A percentile compares a stretch with the other conserved stretches of the same genome.
phyloP scores from a whole-genome alignment of 305 asterid species.

The Withania somnifera region DNA sequence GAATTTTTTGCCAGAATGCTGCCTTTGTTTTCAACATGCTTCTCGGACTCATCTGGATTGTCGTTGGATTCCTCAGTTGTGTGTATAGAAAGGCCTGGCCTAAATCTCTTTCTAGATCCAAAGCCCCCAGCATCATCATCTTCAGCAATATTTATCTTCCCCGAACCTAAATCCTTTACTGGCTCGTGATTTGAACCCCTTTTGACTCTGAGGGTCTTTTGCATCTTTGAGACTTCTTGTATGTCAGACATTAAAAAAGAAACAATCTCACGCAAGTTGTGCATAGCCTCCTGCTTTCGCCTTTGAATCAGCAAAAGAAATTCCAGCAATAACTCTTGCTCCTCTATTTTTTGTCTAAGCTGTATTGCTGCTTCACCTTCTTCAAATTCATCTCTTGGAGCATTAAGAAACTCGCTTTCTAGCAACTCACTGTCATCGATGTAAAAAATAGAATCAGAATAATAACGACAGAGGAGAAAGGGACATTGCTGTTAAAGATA shows the following conservation, averaged over 20 bases:
- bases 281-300: slow-evolving; percentile 62
- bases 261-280: slow-evolving; percentile 48
- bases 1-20: slow-evolving; percentile 37
- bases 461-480: neutral
- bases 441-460: slow-evolving; percentile 5
- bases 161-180: slow-evolving; percentile 25
- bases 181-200: slow-evolving; percentile 29
- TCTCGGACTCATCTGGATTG: slow-evolving; percentile 22
- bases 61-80: slow-evolving; percentile 24
- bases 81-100: slow-evolving; percentile 31
- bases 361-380: slow-evolving; percentile 82
- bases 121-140: slow-evolving; percentile 49
- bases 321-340: slow-evolving; percentile 80
- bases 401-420: slow-evolving; percentile 82
- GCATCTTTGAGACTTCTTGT: slow-evolving; percentile 67
- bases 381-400: slow-evolving; percentile 67
- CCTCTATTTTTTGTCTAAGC: slow-evolving; percentile 76
- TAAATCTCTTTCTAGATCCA: slow-evolving; percentile 61
- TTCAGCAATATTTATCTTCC: slow-evolving; percentile 21
- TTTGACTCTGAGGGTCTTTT: slow-evolving; percentile 32
- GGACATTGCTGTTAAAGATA: neutral
- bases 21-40: slow-evolving; percentile 29
- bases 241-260: slow-evolving; percentile 64
- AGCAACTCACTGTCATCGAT: slow-evolving; percentile 50
- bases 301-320: slow-evolving; percentile 66